phyloP scores from a whole-genome alignment of 768 basidiomycete species.

The Lepiota brunneoincarnata region DNA sequence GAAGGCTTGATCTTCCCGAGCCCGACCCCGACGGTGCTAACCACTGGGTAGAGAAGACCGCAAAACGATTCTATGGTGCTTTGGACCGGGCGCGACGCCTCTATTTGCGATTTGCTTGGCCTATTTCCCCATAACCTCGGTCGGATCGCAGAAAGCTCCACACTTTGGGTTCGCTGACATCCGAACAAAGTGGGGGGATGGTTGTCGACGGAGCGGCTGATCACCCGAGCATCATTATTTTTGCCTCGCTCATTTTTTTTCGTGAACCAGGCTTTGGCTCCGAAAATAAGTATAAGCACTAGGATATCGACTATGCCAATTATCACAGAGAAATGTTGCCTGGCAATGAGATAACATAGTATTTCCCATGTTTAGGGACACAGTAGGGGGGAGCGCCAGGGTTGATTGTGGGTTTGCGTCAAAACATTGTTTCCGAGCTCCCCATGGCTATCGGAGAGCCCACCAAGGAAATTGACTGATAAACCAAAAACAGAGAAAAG shows the following conservation, averaged over 20 bases:
- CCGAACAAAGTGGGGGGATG: slow-evolving; percentile 24
- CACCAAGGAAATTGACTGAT: background rate
- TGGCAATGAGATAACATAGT: slow-evolving; percentile 12
- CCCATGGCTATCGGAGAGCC: no score
- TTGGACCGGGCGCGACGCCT: no score
- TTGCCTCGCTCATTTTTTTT: slow-evolving; percentile 38
- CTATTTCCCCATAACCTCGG: slow-evolving; percentile 16
- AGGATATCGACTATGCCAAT: no score
- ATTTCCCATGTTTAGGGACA: slow-evolving; percentile 14
- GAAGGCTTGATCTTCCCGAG: slow-evolving; percentile 1
- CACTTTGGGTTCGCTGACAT: slow-evolving; percentile 31
- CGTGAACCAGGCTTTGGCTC: slow-evolving; percentile 37
- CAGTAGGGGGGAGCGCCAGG: no score
- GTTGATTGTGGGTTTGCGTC: no score
- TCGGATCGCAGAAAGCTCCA: slow-evolving; percentile 15
- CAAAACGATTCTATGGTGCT: background rate
- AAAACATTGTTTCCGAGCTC: no score
- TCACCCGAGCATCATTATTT: slow-evolving; percentile 37
- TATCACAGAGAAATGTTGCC: no score
- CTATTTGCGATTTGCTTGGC: no score
- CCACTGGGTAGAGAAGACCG: slow-evolving; percentile 15
- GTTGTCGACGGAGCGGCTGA: slow-evolving; percentile 31
- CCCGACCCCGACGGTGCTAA: slow-evolving; percentile 13
- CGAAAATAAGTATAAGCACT: slow-evolving; percentile 31
- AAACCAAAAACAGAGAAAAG: slow-evolving; percentile 10